Conservation (phyloP, 225 moss, liverwort and hornwort species). For the Marchantia paleacea region DNA sequence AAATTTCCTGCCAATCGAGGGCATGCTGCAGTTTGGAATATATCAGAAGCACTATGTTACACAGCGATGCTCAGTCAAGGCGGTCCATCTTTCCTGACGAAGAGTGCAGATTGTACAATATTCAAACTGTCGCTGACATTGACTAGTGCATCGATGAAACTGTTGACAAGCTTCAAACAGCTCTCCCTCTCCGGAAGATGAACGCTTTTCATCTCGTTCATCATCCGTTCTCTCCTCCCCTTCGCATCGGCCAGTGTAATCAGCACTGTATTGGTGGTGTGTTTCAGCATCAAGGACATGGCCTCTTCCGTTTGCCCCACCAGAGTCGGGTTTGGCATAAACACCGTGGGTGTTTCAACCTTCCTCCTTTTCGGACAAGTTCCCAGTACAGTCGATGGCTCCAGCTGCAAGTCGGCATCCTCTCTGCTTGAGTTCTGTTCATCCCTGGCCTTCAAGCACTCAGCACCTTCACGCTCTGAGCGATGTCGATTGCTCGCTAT, state of each 20-base stretch:
- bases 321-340: conserved; percentile 19
- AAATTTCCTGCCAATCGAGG: no score
- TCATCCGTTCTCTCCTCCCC: conserved; percentile 29
- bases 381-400: conserved; percentile 1
- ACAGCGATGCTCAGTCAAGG: not conserved
- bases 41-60: not conserved
- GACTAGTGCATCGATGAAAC: conserved; percentile 36
- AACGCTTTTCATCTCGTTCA: conserved; percentile 11
- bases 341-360: not conserved
- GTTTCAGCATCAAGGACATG: conserved; percentile 33
- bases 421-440: conserved; percentile 22
- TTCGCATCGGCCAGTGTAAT: conserved; percentile 26
- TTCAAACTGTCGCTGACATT: conserved; percentile 35
- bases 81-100: conserved; percentile 3
- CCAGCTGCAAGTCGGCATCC: conserved; percentile 8
- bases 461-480: not conserved
- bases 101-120: conserved; percentile 30
- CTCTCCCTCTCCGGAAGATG: conserved; percentile 20
- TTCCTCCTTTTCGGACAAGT: conserved; percentile 11
- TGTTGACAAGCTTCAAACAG: conserved; percentile 33
- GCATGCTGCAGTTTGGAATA: no score
- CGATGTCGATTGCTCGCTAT: not conserved
- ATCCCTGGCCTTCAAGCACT: conserved; percentile 6
- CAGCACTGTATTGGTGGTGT: conserved; percentile 33
- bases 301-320: conserved; percentile 30